Percentiles rank a stretch among this genome's conserved stretches.
phyloP scores from a whole-genome alignment of 2,329 filamentous ascomycete species.

The Penicillium polonicum region DNA sequence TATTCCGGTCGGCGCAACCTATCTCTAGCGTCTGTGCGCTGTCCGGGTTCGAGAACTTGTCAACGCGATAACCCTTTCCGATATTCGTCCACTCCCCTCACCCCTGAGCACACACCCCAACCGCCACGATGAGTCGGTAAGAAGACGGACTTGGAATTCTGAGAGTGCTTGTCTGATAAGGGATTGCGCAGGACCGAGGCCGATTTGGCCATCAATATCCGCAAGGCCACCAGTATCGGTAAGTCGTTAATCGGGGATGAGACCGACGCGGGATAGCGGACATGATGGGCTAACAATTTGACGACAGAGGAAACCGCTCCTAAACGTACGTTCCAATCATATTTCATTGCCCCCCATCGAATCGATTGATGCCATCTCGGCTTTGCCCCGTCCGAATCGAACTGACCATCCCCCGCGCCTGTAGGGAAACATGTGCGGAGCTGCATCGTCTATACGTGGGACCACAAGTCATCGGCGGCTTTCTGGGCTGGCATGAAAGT shows the following conservation, averaged over 20 bases:
- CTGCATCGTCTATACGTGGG: conserved; percentile 99
- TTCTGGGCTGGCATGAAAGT: conserved; percentile 99
- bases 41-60: conserved; percentile 25
- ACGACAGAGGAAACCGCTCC: conserved; percentile 62
- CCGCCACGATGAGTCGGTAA: conserved; percentile 63
- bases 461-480: conserved; percentile 90
- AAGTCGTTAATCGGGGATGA: conserved; percentile 22
- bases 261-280: conserved; percentile 5
- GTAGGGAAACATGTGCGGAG: conserved; percentile 89
- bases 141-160: conserved; percentile 15
- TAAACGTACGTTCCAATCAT: conserved; percentile 53
- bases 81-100: conserved; percentile 12
- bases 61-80: conserved; percentile 6
- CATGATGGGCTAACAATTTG: conserved; percentile 17
- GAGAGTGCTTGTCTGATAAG: not conserved
- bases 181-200: conserved; percentile 54
- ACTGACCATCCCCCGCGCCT: conserved; percentile 9
- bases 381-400: conserved; percentile 2
- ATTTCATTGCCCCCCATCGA: conserved; percentile 5
- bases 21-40: conserved; percentile 18
- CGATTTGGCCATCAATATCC: conserved; percentile 65
- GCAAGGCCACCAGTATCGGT: conserved; percentile 65
- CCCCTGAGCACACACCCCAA: conserved; percentile 41
- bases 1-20: conserved; percentile 13
- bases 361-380: conserved; percentile 9